Evolutionary conservation across 2,329 filamentous ascomycete genomes (phyloP).

Genomic region (Aspergillus sp.): DNA sequence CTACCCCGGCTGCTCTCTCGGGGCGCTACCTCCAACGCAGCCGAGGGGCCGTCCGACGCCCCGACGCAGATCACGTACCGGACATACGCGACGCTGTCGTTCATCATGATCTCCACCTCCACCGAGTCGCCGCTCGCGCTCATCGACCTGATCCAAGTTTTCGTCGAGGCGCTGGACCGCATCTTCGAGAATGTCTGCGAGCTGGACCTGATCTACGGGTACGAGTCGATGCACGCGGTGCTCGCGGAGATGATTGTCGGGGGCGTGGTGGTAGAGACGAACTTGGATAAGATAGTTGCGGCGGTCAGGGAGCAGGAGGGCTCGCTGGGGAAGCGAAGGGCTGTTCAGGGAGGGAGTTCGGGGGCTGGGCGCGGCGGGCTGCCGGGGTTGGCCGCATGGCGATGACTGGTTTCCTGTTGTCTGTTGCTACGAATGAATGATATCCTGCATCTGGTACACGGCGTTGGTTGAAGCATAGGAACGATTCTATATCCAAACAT

Average conservation of each 20-base stretch:
- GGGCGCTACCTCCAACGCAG: constrained; percentile 38
- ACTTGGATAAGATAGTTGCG: constrained; percentile 75
- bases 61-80: constrained; percentile 95
- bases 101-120: constrained; percentile 94
- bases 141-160: constrained; percentile 95
- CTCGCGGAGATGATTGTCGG: constrained; percentile 92
- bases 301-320: constrained; percentile 57
- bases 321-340: constrained; percentile 33
- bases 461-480: neutral
- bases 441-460: neutral
- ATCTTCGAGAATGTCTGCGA: constrained; percentile 99
- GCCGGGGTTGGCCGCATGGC: constrained; percentile 31
- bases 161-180: constrained; percentile 88
- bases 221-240: constrained; percentile 87
- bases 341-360: constrained; percentile 34
- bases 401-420: constrained; percentile 15
- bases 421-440: neutral
- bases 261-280: constrained; percentile 88
- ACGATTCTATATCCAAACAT: neutral
- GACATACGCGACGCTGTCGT: constrained; percentile 95
- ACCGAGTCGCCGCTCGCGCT: constrained; percentile 92
- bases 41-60: constrained; percentile 64
- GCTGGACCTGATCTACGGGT: constrained; percentile 97
- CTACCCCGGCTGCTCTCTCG: constrained; percentile 55
- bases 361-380: constrained; percentile 28